A percentile compares a stretch with the other conserved stretches of the same genome.
These are phyloP conservation scores for Tylopilus plumbeoviolaceoides DNA, from an alignment of 768 basidiomycete species.

Conservation along the genomic window DNA sequence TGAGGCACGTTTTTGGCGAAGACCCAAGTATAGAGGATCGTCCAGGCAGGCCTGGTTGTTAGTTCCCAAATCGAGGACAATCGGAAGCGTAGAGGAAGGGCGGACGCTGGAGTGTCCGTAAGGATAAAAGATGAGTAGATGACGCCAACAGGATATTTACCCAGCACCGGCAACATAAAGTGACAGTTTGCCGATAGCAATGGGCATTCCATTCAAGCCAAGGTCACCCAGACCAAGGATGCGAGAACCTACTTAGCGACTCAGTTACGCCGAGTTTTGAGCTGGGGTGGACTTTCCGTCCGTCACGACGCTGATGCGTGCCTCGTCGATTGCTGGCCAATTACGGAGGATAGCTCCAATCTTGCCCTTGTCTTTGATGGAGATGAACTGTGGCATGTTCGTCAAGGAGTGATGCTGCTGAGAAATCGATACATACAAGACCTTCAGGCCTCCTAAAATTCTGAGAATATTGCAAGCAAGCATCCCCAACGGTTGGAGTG, in stretches of 20 bases:
- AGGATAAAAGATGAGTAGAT: neutral
- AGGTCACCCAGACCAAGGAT: conserved; percentile 87
- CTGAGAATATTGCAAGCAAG: conserved; percentile 78
- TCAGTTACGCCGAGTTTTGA: conserved; percentile 2
- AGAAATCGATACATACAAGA: conserved; percentile 40
- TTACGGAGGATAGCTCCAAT: conserved; percentile 65
- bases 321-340: conserved; percentile 69
- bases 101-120: conserved; percentile 51
- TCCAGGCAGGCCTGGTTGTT: conserved; percentile 76
- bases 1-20: conserved; percentile 63
- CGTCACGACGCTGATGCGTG: conserved; percentile 90
- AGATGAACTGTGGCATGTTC: conserved; percentile 54
- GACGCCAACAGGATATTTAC: conserved; percentile 35
- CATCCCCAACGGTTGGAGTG: conserved; percentile 90
- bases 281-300: conserved; percentile 52
- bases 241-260: conserved; percentile 54
- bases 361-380: conserved; percentile 79
- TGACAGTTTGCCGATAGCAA: conserved; percentile 89
- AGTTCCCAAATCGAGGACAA: conserved; percentile 85
- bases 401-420: neutral
- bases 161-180: conserved; percentile 89
- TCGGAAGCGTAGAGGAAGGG: conserved; percentile 74
- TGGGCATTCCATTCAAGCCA: conserved; percentile 82
- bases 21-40: conserved; percentile 88
- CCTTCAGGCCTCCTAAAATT: conserved; percentile 76